Evolutionary conservation across 306 rosid genomes (phyloP).

Genomic region (Sphenostylis stenocarpa): DNA sequence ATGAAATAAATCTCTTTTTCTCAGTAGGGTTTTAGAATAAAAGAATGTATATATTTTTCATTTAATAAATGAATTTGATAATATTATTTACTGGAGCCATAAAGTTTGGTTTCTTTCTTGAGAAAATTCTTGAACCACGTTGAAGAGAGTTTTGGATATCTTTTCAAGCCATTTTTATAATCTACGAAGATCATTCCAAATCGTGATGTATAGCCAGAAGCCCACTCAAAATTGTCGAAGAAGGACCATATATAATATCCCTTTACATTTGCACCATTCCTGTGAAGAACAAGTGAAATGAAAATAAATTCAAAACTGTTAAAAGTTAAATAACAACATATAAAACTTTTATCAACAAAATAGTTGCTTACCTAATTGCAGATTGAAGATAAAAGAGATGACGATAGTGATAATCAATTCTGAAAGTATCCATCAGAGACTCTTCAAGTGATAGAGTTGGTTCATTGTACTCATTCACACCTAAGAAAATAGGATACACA

Average conservation of each 20-base stretch:
- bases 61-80: background rate
- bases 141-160: constrained; percentile 50
- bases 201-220: constrained; percentile 34
- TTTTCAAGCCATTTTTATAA: constrained; percentile 38
- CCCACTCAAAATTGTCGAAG: constrained; percentile 64
- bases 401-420: constrained; percentile 44
- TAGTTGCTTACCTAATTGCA: constrained; percentile 47
- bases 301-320: background rate
- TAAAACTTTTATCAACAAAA: background rate
- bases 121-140: constrained; percentile 31
- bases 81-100: background rate
- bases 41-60: too few relatives aligned
- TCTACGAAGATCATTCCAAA: constrained; percentile 57
- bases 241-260: constrained; percentile 66
- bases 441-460: constrained; percentile 34
- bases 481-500: constrained; percentile 12
- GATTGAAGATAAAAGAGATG: constrained; percentile 49
- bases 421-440: constrained; percentile 42
- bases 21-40: background rate
- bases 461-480: constrained; percentile 49
- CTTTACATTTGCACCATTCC: constrained; percentile 50
- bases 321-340: background rate
- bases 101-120: background rate
- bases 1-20: background rate
- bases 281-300: background rate